phyloP scores from a whole-genome alignment of 176 grass and related monocot genomes.

The Phoenix dactylifera region DNA sequence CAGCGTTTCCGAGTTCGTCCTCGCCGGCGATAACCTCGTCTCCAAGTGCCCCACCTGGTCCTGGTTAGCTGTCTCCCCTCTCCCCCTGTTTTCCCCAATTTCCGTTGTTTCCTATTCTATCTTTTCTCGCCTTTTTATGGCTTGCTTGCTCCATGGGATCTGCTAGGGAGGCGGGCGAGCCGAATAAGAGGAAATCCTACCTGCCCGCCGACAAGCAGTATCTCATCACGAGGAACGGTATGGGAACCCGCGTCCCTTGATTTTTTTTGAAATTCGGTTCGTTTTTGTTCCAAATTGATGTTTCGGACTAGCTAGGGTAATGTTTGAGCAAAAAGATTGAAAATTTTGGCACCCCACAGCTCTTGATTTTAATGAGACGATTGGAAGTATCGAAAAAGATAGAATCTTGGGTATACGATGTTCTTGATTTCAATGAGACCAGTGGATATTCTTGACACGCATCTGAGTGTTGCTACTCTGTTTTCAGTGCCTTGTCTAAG shows the following conservation, averaged over 20 bases:
- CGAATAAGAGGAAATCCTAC: constrained; percentile 65
- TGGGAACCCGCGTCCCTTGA: not conserved
- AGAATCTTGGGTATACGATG: not conserved
- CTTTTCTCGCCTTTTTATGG: not conserved
- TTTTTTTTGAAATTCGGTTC: no score
- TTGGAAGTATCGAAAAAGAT: not conserved
- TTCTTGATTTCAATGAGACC: no score
- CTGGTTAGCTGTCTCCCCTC: constrained; percentile 32
- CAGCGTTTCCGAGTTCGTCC: constrained; percentile 81
- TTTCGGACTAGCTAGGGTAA: no score
- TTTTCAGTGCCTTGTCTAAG: constrained; percentile 72
- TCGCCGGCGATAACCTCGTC: constrained; percentile 95
- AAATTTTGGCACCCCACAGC: no score
- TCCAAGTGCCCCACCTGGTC: constrained; percentile 99
- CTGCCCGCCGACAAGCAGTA: constrained; percentile 78
- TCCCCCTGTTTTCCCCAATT: not conserved
- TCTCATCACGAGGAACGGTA: constrained; percentile 93
- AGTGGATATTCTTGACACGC: no score
- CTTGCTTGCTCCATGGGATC: constrained; percentile 15
- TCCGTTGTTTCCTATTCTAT: not conserved
- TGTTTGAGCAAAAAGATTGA: no score
- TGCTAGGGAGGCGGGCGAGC: constrained; percentile 74
- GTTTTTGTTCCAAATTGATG: no score
- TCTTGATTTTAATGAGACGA: not conserved
- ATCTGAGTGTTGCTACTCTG: not conserved